These are phyloP conservation scores for Tilletia walkeri DNA, from an alignment of 1,284 basidiomycete genomes.

Conservation along the genomic window DNA sequence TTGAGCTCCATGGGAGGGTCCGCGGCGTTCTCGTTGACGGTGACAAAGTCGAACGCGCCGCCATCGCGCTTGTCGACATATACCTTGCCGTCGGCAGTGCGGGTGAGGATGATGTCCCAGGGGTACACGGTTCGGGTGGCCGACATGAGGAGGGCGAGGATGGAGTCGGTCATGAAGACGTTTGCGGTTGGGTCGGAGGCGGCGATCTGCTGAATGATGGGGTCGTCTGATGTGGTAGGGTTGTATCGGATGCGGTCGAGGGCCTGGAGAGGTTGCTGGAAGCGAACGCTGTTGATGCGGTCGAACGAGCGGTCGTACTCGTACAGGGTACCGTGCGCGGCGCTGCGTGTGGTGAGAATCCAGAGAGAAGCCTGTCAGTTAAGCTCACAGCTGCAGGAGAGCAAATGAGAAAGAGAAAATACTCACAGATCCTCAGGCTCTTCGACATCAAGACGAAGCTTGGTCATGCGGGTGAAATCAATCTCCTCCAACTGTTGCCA, in stretches of 20 bases:
- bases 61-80: slow-evolving; percentile 95
- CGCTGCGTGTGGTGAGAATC: slow-evolving; percentile 56
- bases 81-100: slow-evolving; percentile 80
- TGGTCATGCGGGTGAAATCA: slow-evolving; percentile 88
- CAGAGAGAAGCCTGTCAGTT: neutral
- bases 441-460: slow-evolving; percentile 81
- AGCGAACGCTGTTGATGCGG: slow-evolving; percentile 83
- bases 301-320: slow-evolving; percentile 95
- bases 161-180: slow-evolving; percentile 94
- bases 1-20: slow-evolving; percentile 88
- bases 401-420: neutral
- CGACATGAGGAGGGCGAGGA: slow-evolving; percentile 94
- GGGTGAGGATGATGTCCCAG: slow-evolving; percentile 95
- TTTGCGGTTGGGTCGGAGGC: slow-evolving; percentile 55
- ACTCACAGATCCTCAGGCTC: slow-evolving; percentile 41
- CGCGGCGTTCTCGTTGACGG: slow-evolving; percentile 96
- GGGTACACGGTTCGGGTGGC: slow-evolving; percentile 92
- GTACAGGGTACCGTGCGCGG: slow-evolving; percentile 83
- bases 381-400: neutral
- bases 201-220: slow-evolving; percentile 57
- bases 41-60: slow-evolving; percentile 91
- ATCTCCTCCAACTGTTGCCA: slow-evolving; percentile 97
- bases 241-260: slow-evolving; percentile 97
- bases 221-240: slow-evolving; percentile 94
- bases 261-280: slow-evolving; percentile 82